Conservation (phyloP, 2,329 filamentous ascomycete species). For the Trichoderma sp. region DNA sequence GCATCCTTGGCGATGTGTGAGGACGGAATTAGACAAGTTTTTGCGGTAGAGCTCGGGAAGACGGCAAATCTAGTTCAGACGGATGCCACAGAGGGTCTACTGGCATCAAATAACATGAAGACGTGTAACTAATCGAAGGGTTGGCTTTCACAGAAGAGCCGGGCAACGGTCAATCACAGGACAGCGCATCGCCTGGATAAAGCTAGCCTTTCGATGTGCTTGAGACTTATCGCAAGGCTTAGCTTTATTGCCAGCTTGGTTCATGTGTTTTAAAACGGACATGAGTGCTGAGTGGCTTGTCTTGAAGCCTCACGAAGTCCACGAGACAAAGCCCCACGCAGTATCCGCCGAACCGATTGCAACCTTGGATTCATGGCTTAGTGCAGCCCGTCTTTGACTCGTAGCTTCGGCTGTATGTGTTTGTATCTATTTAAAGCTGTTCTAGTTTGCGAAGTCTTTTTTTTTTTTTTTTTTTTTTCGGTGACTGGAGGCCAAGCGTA, state of each 20-base stretch:
- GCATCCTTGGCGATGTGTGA: background rate
- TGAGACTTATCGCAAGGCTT: background rate
- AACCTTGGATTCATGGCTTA: background rate
- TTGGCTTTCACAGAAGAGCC: background rate
- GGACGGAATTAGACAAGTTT: background rate
- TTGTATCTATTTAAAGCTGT: background rate
- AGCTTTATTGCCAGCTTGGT: background rate
- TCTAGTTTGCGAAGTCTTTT: background rate
- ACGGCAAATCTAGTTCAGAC: background rate
- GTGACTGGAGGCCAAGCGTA: background rate
- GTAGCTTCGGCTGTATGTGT: background rate
- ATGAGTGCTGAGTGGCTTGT: too few species aligned
- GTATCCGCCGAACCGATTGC: background rate
- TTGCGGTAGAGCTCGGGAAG: background rate
- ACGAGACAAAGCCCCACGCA: too few species aligned
- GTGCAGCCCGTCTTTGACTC: background rate
- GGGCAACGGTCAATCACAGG: background rate
- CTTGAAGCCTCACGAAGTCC: background rate
- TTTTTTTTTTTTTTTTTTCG: background rate
- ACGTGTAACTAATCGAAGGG: background rate
- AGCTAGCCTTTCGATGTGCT: background rate
- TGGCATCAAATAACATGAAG: background rate
- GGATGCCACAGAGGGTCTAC: background rate
- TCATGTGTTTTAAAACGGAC: background rate
- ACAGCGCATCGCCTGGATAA: background rate